phyloP scores from a whole-genome alignment of 148 eudicot species.

The Rhododendron griersonianum region DNA sequence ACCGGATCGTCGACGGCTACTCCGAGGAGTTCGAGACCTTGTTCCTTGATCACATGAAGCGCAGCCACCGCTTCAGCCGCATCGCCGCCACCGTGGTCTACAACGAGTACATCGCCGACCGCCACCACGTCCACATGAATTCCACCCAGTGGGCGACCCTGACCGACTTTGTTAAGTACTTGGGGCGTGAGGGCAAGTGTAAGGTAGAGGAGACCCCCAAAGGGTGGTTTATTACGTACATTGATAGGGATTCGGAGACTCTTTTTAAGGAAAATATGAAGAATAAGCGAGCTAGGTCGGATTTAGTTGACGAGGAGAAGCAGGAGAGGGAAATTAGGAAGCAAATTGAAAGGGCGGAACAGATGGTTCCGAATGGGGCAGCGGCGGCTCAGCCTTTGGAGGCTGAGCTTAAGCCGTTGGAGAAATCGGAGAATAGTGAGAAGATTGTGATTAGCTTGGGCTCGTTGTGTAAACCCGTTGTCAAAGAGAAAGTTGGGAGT shows the following conservation, averaged over 20 bases:
- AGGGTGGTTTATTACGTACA: constrained; percentile 91
- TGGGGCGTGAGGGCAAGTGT: constrained; percentile 76
- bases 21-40: constrained; percentile 71
- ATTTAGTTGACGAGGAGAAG: constrained; percentile 86
- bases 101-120: constrained; percentile 72
- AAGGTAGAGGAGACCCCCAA: constrained; percentile 88
- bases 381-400: background rate
- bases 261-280: constrained; percentile 83
- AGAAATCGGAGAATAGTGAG: constrained; percentile 33
- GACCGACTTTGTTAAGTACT: constrained; percentile 78
- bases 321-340: constrained; percentile 68
- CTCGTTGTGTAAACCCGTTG: constrained; percentile 13
- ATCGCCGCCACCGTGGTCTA: constrained; percentile 88
- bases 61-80: constrained; percentile 76
- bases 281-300: constrained; percentile 70
- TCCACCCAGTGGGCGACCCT: constrained; percentile 83
- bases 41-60: constrained; percentile 86
- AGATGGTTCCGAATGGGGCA: constrained; percentile 8
- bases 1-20: constrained; percentile 66
- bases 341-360: constrained; percentile 78
- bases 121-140: constrained; percentile 89
- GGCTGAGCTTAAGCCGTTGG: constrained; percentile 10
- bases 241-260: constrained; percentile 86
- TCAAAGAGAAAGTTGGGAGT: constrained; percentile 41
- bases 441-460: constrained; percentile 46